These are phyloP conservation scores for Dictyostelium intermedium DNA, from an alignment of 78 protist species.

Conservation along the genomic window DNA sequence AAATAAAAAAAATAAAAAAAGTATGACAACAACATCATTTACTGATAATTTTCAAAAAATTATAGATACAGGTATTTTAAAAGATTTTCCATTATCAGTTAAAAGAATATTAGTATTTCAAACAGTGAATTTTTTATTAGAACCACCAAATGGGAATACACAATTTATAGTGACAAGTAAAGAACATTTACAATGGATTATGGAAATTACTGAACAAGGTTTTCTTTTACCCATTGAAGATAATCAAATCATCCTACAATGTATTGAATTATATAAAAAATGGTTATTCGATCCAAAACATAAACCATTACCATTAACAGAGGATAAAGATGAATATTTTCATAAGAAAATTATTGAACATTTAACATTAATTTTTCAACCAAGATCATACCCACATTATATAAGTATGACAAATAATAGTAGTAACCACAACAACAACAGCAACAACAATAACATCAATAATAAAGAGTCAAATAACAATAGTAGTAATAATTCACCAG, in stretches of 20 bases:
- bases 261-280: constrained; percentile 57
- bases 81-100: constrained; percentile 57
- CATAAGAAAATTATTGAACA: constrained; percentile 39
- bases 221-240: constrained; percentile 64
- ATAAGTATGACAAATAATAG: neutral
- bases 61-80: constrained; percentile 68
- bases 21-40: neutral
- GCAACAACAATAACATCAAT: neutral
- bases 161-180: neutral
- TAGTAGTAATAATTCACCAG: neutral
- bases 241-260: neutral
- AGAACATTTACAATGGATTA: constrained; percentile 58
- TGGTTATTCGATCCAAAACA: constrained; percentile 66
- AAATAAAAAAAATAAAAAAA: neutral
- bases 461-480: neutral
- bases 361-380: constrained; percentile 50
- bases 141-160: constrained; percentile 1
- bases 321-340: constrained; percentile 45
- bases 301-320: constrained; percentile 23
- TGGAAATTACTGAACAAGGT: constrained; percentile 70
- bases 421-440: neutral
- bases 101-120: constrained; percentile 55
- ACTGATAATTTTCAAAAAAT: neutral
- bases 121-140: constrained; percentile 25
- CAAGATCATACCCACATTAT: constrained; percentile 19